Evolutionary conservation across 108 stramenopile genomes (phyloP).

Genomic region (Fragilariopsis cylindrus): DNA sequence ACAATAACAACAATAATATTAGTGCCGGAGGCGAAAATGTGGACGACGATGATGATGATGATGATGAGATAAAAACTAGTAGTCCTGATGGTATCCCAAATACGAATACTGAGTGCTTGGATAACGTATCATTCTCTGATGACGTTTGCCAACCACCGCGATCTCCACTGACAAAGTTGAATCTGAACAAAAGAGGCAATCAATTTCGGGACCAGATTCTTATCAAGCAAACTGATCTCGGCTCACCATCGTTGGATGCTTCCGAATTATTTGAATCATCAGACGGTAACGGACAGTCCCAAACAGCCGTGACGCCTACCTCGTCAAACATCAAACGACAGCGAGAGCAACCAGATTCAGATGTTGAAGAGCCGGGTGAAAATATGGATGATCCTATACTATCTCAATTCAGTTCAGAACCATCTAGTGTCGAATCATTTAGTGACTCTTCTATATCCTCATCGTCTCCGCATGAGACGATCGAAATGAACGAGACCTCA

Average conservation of each 20-base stretch:
- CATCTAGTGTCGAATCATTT: conserved; percentile 36
- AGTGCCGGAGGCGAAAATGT: neutral
- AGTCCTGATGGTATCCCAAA: neutral
- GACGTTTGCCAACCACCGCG: neutral
- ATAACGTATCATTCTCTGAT: conserved; percentile 5
- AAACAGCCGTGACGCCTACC: conserved; percentile 30
- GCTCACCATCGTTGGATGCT: neutral
- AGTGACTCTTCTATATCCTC: conserved; percentile 13
- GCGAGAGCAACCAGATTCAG: neutral
- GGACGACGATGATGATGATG: conserved; percentile 4
- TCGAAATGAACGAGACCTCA: neutral
- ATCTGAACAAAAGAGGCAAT: conserved; percentile 31
- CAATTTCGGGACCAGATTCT: conserved; percentile 29
- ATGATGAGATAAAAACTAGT: neutral
- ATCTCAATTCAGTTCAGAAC: conserved; percentile 35
- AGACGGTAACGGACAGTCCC: neutral
- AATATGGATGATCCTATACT: conserved; percentile 27
- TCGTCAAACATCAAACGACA: conserved; percentile 8
- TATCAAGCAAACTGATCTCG: conserved; percentile 5
- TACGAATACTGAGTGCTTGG: neutral
- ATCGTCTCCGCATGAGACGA: neutral
- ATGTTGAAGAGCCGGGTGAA: conserved; percentile 1
- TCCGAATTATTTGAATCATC: neutral
- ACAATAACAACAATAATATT: neutral
- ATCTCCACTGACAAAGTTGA: conserved; percentile 28